These are phyloP conservation scores for Aulographum hederae DNA, from an alignment of 2,329 filamentous ascomycete species.

Conservation along the genomic window DNA sequence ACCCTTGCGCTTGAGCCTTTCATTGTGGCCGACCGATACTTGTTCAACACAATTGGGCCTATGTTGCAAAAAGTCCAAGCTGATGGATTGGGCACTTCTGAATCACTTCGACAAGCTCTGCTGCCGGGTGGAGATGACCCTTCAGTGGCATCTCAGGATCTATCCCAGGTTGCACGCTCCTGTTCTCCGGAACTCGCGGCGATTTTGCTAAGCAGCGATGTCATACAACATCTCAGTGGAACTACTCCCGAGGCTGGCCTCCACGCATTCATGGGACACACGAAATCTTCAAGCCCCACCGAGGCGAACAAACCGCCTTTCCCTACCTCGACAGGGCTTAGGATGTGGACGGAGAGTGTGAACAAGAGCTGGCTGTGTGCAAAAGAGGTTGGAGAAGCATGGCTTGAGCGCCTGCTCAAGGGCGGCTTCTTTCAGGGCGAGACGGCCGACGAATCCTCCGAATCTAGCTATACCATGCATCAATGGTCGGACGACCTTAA, in stretches of 20 bases:
- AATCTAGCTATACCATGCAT: conserved; percentile 32
- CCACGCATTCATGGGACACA: conserved; percentile 38
- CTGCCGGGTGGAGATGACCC: conserved; percentile 3
- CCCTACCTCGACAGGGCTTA: conserved; percentile 17
- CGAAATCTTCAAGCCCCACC: conserved; percentile 26
- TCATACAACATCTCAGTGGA: conserved; percentile 30
- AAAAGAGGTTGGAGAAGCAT: conserved; percentile 33
- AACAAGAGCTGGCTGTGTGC: conserved; percentile 29
- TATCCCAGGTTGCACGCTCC: conserved; percentile 2
- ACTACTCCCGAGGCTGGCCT: conserved; percentile 31
- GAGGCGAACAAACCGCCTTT: conserved; percentile 20
- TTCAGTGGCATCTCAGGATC: conserved; percentile 3
- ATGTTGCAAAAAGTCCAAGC: conserved; percentile 34
- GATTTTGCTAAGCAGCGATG: conserved; percentile 13
- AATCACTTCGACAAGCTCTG: conserved; percentile 12
- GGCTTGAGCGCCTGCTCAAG: conserved; percentile 32
- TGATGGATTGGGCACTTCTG: conserved; percentile 23
- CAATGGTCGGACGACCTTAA: conserved; percentile 38
- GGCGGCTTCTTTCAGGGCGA: conserved; percentile 14
- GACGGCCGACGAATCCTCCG: background rate
- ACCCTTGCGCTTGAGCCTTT: conserved; percentile 35
- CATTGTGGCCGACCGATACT: conserved; percentile 36
- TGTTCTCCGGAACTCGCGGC: conserved; percentile 4
- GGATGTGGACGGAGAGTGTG: conserved; percentile 22
- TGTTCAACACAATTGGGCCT: conserved; percentile 34